Percentiles rank a stretch among this genome's conserved stretches.
Evolutionary conservation across 179 eudicot genomes (phyloP).

Genomic region (Spergularia azorica): DNA sequence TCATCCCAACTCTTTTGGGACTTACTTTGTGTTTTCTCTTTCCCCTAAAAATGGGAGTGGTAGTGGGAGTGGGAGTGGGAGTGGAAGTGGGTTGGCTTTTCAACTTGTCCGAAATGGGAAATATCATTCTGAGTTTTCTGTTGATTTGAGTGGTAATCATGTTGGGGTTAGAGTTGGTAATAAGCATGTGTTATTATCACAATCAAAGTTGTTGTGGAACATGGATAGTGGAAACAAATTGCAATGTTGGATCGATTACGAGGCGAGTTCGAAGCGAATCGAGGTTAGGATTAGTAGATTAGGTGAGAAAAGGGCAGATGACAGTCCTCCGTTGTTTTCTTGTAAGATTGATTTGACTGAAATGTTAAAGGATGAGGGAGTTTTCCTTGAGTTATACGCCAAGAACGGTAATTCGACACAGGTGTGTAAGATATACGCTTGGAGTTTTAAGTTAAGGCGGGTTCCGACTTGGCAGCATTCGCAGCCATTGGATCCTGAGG

Average conservation of each 20-base stretch:
- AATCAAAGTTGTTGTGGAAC: constrained; percentile 39
- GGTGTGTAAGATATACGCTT: constrained; percentile 50
- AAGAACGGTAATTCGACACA: constrained; percentile 57
- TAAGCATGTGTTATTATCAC: constrained; percentile 30
- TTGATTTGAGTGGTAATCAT: constrained; percentile 58
- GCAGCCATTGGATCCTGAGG: constrained; percentile 66
- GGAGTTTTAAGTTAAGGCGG: constrained; percentile 60
- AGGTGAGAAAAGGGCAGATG: constrained; percentile 34
- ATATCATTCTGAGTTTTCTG: constrained; percentile 39
- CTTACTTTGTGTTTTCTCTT: constrained; percentile 59
- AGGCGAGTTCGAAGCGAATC: constrained; percentile 60
- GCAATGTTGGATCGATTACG: constrained; percentile 84
- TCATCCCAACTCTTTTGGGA: constrained; percentile 56
- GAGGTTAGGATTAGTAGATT: constrained; percentile 58
- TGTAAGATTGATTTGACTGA: constrained; percentile 53
- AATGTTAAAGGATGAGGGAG: constrained; percentile 44
- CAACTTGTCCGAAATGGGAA: constrained; percentile 45
- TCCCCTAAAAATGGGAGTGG: constrained; percentile 39
- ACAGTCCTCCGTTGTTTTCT: constrained; percentile 54
- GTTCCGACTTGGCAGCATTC: constrained; percentile 85
- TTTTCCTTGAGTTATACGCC: constrained; percentile 59
- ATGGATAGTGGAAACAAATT: constrained; percentile 53
- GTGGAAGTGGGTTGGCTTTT: constrained; percentile 64
- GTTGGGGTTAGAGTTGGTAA: constrained; percentile 52
- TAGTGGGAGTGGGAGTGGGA: too few species aligned